Conservation (phyloP, 2,329 filamentous ascomycete species). For the Dendryphion nanum region DNA sequence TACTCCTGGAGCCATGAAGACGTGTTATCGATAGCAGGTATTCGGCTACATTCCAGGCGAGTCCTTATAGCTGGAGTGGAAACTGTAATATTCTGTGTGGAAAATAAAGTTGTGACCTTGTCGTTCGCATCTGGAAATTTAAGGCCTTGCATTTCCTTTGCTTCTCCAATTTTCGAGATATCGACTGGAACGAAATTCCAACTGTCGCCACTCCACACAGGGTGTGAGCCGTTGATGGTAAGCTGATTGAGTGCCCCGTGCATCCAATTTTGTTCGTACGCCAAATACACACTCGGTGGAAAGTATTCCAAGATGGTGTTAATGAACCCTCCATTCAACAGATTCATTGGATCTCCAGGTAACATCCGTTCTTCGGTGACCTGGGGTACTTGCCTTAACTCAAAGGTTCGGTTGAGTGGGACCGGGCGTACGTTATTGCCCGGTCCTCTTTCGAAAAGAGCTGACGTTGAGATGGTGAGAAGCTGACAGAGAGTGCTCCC, state of each 20-base stretch:
- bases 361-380: not conserved
- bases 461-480: not conserved
- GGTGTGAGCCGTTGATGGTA: slow-evolving; percentile 14
- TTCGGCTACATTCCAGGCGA: not conserved
- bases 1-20: not conserved
- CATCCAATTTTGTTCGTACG: slow-evolving; percentile 18
- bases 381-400: not conserved
- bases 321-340: too few relatives aligned
- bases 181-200: slow-evolving; percentile 24
- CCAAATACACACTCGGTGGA: too few relatives aligned
- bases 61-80: not conserved
- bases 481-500: not conserved
- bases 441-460: not conserved
- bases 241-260: slow-evolving; percentile 17
- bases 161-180: too few relatives aligned
- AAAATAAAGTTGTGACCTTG: not conserved
- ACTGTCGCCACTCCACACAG: slow-evolving; percentile 18
- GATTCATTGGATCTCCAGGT: not conserved
- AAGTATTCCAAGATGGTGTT: too few relatives aligned
- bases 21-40: not conserved
- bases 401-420: not conserved
- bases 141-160: not conserved
- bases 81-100: not conserved
- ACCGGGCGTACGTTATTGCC: not conserved
- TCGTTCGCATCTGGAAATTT: not conserved